phyloP scores from a whole-genome alignment of 1,139 yeast genomes.

The Candida mesenterica region DNA sequence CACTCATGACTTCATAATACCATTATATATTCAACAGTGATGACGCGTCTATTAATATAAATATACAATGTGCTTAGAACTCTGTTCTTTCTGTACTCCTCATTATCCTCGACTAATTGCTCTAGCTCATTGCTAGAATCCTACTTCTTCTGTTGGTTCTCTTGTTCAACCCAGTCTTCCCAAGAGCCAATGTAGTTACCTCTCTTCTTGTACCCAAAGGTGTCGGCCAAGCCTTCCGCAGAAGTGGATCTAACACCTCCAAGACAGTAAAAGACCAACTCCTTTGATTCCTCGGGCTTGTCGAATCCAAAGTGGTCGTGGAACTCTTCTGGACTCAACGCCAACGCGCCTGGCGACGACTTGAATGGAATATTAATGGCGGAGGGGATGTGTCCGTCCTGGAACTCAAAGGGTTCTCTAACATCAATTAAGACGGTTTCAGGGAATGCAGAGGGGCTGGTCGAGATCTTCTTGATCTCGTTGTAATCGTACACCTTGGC shows the following conservation, averaged over 20 bases:
- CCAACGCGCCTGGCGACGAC: slow-evolving; percentile 92
- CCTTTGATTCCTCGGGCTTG: slow-evolving; percentile 73
- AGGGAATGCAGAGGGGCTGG: slow-evolving; percentile 35
- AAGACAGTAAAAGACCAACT: slow-evolving; percentile 85
- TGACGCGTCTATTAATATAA: slow-evolving; percentile 4
- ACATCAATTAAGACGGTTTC: slow-evolving; percentile 73
- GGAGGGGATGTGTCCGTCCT: slow-evolving; percentile 71
- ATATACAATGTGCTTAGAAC: background rate
- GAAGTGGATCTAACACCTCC: slow-evolving; percentile 91
- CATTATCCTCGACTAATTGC: no score
- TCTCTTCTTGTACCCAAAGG: slow-evolving; percentile 80
- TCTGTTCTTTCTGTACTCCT: background rate
- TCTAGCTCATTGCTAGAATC: background rate
- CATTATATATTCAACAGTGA: background rate
- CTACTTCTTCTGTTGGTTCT: slow-evolving; percentile 17
- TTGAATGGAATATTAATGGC: slow-evolving; percentile 88
- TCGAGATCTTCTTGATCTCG: slow-evolving; percentile 50
- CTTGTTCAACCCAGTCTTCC: slow-evolving; percentile 75
- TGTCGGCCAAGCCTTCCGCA: slow-evolving; percentile 87
- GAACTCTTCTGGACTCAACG: slow-evolving; percentile 75
- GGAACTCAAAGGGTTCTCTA: slow-evolving; percentile 83
- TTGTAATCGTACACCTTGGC: slow-evolving; percentile 58
- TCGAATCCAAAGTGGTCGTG: slow-evolving; percentile 74
- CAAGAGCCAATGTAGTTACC: slow-evolving; percentile 82
- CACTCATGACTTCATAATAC: no score